Conservation (phyloP, 352 stramenopile species). For the Thalassiosira pacifica region DNA sequence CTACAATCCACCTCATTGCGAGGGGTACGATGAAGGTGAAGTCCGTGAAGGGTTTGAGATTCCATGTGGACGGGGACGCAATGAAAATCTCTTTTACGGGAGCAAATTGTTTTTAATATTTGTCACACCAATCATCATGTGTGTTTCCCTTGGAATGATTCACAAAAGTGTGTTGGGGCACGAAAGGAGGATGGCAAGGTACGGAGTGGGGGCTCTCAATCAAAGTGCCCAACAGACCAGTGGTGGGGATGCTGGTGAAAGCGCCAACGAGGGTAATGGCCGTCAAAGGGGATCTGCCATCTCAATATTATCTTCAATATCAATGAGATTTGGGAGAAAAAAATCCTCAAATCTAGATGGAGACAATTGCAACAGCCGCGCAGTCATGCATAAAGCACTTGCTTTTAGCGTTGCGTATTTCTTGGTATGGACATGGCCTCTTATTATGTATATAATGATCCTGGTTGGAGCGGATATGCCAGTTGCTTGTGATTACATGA, state of each 20-base stretch:
- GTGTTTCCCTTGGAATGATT: background rate
- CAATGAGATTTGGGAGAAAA: too few species aligned
- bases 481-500: too few species aligned
- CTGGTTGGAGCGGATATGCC: too few species aligned
- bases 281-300: background rate
- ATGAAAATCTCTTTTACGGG: background rate
- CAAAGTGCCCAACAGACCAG: background rate
- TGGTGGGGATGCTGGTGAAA: background rate
- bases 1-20: constrained; percentile 33
- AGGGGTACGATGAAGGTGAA: constrained; percentile 34
- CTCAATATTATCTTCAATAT: background rate
- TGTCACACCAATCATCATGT: background rate
- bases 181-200: background rate
- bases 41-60: constrained; percentile 39
- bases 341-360: too few species aligned
- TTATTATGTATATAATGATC: too few species aligned
- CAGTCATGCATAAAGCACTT: background rate
- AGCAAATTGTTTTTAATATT: background rate
- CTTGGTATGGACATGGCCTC: constrained; percentile 10
- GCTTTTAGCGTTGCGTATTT: background rate
- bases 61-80: constrained; percentile 26
- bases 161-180: background rate
- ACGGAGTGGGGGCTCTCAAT: background rate
- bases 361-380: background rate
- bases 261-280: background rate